Percentiles rank a stretch among this genome's conserved stretches.
Conservation (phyloP, 2,329 filamentous ascomycete genomes). For the Colletotrichum eremochloae region DNA sequence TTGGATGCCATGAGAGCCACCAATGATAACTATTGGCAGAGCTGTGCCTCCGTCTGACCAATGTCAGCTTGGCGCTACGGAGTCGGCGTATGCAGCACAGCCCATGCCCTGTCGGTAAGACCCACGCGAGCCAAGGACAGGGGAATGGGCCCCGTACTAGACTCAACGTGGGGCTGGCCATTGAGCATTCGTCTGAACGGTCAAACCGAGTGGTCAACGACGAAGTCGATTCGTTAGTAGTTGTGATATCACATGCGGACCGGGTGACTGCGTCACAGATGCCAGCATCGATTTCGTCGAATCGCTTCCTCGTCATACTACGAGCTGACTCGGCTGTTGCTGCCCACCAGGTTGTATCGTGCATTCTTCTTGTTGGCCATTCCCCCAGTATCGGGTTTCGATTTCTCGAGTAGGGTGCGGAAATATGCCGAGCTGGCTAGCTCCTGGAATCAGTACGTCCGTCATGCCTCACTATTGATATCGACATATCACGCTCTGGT, state of each 20-base stretch:
- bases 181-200: background rate
- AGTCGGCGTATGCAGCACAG: slow-evolving; percentile 7
- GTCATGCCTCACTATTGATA: background rate
- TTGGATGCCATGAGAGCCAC: background rate
- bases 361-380: background rate
- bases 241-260: slow-evolving; percentile 15
- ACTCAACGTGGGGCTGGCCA: background rate
- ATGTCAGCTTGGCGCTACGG: slow-evolving; percentile 12
- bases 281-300: background rate
- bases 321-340: background rate
- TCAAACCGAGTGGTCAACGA: background rate
- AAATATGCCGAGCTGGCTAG: background rate
- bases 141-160: slow-evolving; percentile 1
- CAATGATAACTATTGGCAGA: slow-evolving; percentile 15
- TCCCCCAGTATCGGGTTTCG: background rate
- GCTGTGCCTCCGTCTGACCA: slow-evolving; percentile 8
- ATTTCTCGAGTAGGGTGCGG: background rate
- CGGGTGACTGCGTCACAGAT: slow-evolving; percentile 7
- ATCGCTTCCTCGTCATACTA: background rate
- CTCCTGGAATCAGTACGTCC: background rate
- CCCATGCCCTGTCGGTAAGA: slow-evolving; percentile 11
- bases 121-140: background rate
- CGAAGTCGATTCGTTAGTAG: background rate
- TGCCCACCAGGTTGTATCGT: background rate
- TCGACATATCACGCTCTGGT: background rate